Base-by-base conservation (phyloP, 371 early-diverging fungal species). In the Mucor ambiguus region DNA sequence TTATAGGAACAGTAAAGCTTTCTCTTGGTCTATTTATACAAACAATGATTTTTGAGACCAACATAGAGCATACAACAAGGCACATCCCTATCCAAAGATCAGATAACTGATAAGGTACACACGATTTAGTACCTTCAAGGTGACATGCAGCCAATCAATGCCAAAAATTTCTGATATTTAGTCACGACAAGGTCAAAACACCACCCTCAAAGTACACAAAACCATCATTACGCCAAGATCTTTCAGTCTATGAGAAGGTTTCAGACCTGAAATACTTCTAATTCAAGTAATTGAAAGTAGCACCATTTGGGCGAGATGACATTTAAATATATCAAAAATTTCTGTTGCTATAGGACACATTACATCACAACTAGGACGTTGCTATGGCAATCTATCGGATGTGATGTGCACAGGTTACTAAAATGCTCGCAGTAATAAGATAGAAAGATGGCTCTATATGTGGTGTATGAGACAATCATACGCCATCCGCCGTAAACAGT, bases 101-200 rank as follows among this genome's bases (percentile, higher is more conserved):
- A 64, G 5, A 37, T 38, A 66, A 66, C 54, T 30, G 58, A 56
- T 58, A 58, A 64, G 59, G 65, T 58, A 58, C 38, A 43, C 59
- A 28, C 0, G 26, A 24, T 44, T 16, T 14, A 64, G 64, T 41
- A 24, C 37, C 49, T 58, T 44, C 35, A 48, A 48, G 35, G 58
- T 38, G 16, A 30, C 26, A 30, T 66, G 16, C 49, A 29, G 38
- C 66, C 66, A 66, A 66, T 66, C 20, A 60, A 30, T n/a, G n/a
- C 2, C 60, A 66, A 66, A 66, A 66, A 66, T 66, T 66, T 66
- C 66, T 60, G 14, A 26, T 9, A 22, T 33, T 33, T 16, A 65
- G 65, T 65, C 65, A 65, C 59, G 55, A 24, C 3, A 26, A 26
- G 28, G n/a, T 30, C 32, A 32, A 30, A 16, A 55, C n/a, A 55